phyloP scores from a whole-genome alignment of 345 rosid genomes.

The Linum tenue region DNA sequence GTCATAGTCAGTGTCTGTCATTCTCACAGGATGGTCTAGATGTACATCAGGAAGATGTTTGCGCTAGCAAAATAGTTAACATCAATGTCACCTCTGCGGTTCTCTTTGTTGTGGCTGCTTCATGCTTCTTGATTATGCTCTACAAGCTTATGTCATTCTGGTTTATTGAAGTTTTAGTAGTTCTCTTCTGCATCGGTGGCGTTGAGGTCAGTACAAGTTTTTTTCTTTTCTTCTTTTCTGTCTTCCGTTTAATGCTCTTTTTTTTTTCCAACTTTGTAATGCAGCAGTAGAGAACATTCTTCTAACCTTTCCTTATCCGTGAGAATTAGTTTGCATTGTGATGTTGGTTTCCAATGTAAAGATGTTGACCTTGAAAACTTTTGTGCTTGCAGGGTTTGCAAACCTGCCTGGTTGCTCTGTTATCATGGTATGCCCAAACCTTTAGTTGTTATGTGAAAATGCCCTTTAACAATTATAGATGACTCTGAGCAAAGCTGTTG shows the following conservation, averaged over 20 bases:
- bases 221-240: background rate
- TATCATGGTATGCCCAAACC: conserved; percentile 59
- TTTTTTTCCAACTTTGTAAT: background rate
- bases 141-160: conserved; percentile 91
- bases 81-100: conserved; percentile 66
- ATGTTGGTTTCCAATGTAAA: conserved; percentile 3
- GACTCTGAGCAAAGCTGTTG: too few relatives aligned
- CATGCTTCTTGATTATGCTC: conserved; percentile 92
- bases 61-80: conserved; percentile 59
- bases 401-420: conserved; percentile 80
- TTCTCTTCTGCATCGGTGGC: conserved; percentile 91
- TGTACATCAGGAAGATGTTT: conserved; percentile 35
- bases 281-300: background rate
- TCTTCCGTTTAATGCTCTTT: background rate
- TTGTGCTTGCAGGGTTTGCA: conserved; percentile 75
- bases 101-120: conserved; percentile 86
- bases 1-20: background rate
- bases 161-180: conserved; percentile 89
- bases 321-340: background rate
- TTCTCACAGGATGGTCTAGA: conserved; percentile 69
- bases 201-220: conserved; percentile 52
- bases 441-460: background rate
- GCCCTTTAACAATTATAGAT: too few relatives aligned
- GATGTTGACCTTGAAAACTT: conserved; percentile 22
- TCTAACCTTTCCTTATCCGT: background rate